Base-by-base conservation (phyloP, 2,329 filamentous ascomycete genomes). In the Phaeophleospora eucalypticola region DNA sequence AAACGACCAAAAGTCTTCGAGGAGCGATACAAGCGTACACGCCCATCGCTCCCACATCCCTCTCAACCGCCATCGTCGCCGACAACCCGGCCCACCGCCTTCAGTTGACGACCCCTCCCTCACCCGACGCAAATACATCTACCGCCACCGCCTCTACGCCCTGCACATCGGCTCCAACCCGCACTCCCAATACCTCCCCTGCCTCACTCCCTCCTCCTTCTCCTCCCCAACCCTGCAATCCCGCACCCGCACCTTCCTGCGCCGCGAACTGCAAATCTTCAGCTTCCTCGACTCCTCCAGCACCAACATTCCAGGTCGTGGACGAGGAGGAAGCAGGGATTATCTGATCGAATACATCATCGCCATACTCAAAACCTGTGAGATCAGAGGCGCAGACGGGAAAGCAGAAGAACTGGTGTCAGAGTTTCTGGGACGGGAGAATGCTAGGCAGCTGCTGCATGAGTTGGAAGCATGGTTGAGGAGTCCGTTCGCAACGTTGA, bases 341-440 rank as follows among this genome's bases (percentile, higher is more conserved):
- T 95, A 90, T 52, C 67, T 96, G 9, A 76, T 96, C 8, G 87
- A 94, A 60, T 95, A 94, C 64, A 81, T 95, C 43, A 70, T 96
- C 34, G 85, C 86, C 8, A 86, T 96, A 17, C 69, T 96, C 48
- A 90, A 87, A 64, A 87, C 82, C 0, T 81, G 93, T 14, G 89
- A 95, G 60, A 76, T 90, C 3, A 89, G 89, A 67, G 86, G 82
- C 3, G 87, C 85, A 52, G 78, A 78, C 33, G 89, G 89, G 0
- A 81, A 87, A 58, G 88, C 89, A 0, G 87, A 93, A 63, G 82
- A 87, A 35, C 77, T 95, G 68, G 65, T 96, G 32, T 72, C 80
- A 17, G 87, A 93, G 40, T 93, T 89, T 54, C 62, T 96, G 3
- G 89, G 89, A 0, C 74, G 82, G 45, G 80, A 84, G 15, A 81